Evolutionary conservation across 352 stramenopile genomes (phyloP).

Genomic region (Stramenopiles sp.): DNA sequence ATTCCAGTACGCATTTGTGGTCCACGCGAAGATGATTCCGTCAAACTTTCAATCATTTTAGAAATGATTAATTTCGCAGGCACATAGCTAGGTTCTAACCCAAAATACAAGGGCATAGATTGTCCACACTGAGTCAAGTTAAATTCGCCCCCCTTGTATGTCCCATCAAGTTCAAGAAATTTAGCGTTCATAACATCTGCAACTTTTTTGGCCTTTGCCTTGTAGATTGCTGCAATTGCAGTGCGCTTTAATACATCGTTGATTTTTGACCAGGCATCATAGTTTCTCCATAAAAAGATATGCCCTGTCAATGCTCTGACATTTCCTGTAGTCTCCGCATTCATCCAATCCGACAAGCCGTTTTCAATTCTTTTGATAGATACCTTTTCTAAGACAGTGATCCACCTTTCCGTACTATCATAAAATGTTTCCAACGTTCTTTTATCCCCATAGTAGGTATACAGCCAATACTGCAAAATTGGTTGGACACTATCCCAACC

Average conservation of each 20-base stretch:
- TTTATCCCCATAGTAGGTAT: background rate
- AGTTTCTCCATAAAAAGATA: background rate
- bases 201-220: background rate
- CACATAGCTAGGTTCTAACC: background rate
- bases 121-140: background rate
- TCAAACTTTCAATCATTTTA: background rate
- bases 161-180: background rate
- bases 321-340: background rate
- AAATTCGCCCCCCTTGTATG: background rate
- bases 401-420: background rate
- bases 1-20: background rate
- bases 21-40: background rate
- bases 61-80: background rate
- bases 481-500: background rate
- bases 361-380: background rate
- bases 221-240: background rate
- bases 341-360: background rate
- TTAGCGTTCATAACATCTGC: background rate
- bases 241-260: background rate
- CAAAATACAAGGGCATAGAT: background rate
- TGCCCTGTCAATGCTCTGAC: background rate
- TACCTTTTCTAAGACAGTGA: background rate
- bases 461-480: background rate
- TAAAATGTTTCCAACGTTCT: background rate
- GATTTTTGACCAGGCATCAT: background rate